Conservation (phyloP, 169 alveolate genomes). For the Cryptosporidium andersoni region DNA sequence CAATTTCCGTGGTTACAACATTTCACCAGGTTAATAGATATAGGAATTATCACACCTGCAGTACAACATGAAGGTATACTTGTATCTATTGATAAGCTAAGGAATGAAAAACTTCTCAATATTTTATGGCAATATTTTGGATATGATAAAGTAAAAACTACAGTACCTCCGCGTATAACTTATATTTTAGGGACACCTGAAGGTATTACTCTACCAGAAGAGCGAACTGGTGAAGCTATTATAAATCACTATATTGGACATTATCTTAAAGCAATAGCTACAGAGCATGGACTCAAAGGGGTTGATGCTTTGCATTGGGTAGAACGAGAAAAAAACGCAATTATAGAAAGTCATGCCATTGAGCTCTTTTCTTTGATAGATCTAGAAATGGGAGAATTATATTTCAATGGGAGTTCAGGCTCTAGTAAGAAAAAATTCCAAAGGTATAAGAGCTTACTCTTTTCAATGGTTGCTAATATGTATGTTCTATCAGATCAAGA, state of each 20-base stretch:
- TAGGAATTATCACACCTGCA: conserved; percentile 37
- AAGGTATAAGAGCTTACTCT: conserved; percentile 45
- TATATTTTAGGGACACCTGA: conserved; percentile 43
- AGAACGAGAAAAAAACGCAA: conserved; percentile 42
- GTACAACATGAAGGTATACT: conserved; percentile 39
- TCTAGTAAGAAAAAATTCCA: conserved; percentile 20
- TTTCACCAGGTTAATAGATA: conserved; percentile 41
- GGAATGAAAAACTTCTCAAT: conserved; percentile 22
- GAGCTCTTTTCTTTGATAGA: conserved; percentile 50
- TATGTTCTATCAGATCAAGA: conserved; percentile 49
- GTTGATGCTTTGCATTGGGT: conserved; percentile 60
- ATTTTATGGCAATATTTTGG: conserved; percentile 45
- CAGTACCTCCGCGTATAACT: conserved; percentile 43
- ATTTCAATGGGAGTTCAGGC: conserved; percentile 6
- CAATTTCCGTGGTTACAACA: conserved; percentile 61
- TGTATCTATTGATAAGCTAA: conserved; percentile 19
- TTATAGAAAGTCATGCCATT: conserved; percentile 37
- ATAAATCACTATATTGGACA: conserved; percentile 60
- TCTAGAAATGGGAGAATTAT: conserved; percentile 49
- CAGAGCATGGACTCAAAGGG: conserved; percentile 58
- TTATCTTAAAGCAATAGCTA: conserved; percentile 48
- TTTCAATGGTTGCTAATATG: conserved; percentile 64
- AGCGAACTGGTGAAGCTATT: conserved; percentile 56
- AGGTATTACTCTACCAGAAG: conserved; percentile 48
- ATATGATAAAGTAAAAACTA: conserved; percentile 18